These are phyloP conservation scores for Westerdykella sp. DNA, from an alignment of 2,329 filamentous ascomycete genomes.

Conservation along the genomic window DNA sequence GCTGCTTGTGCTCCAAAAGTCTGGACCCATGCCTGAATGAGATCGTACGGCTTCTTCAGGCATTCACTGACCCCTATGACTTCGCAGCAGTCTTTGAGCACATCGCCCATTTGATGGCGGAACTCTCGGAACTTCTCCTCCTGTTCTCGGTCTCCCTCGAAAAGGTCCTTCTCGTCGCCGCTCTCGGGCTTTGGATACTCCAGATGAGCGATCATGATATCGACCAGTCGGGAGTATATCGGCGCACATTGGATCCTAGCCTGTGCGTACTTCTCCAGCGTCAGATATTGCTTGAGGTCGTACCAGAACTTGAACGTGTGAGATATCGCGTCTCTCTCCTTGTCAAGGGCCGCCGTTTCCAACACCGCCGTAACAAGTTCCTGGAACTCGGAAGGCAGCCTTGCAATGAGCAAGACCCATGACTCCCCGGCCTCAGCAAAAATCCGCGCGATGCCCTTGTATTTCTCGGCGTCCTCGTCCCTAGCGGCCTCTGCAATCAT, in stretches of 20 bases:
- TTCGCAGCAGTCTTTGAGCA: constrained; percentile 92
- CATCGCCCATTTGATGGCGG: constrained; percentile 94
- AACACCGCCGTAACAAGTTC: constrained; percentile 81
- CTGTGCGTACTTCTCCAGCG: constrained; percentile 80
- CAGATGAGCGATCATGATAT: constrained; percentile 85
- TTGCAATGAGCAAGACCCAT: constrained; percentile 87
- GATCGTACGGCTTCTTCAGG: constrained; percentile 75
- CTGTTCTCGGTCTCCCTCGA: constrained; percentile 89
- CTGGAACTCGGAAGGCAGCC: constrained; percentile 74
- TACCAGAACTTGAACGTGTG: constrained; percentile 98
- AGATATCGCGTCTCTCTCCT: constrained; percentile 83
- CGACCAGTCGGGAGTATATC: constrained; percentile 81
- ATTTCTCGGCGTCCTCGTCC: constrained; percentile 76
- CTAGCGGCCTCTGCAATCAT: constrained; percentile 69
- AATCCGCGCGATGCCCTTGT: constrained; percentile 82
- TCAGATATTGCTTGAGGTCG: constrained; percentile 93
- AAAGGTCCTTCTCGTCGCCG: constrained; percentile 72
- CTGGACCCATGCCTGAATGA: constrained; percentile 83
- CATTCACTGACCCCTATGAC: constrained; percentile 93
- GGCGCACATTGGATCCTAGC: constrained; percentile 71
- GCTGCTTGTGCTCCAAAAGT: constrained; percentile 72
- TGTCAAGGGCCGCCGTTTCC: constrained; percentile 84
- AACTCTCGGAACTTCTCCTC: constrained; percentile 98
- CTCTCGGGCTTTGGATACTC: constrained; percentile 75
- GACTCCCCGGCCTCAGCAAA: constrained; percentile 90